Evolutionary conservation across 2,329 filamentous ascomycete genomes (phyloP), one percentile per base, ranked within the genome.

Genomic region (Periconia sp.): DNA sequence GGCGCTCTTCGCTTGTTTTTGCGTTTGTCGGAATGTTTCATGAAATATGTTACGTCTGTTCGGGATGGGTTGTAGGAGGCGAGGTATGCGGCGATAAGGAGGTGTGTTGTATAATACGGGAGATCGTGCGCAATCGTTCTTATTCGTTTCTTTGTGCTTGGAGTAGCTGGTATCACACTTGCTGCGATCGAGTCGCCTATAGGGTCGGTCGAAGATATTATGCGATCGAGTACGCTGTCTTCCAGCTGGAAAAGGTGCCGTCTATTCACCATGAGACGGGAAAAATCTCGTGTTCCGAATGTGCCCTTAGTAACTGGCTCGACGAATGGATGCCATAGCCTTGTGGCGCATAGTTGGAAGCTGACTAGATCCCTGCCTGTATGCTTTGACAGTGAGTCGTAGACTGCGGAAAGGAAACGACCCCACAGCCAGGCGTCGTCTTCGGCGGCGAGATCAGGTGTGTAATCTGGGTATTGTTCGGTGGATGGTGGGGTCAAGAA

Each of bases 311-410:
- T 71, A 17, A 97, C 81, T 0, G 92, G 92, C 5, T 83, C 80
- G 1, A 89, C 85, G 69, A 99, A 97, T 4, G 85, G 81, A 9
- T 86, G 85, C 94, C 94, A 99, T 15, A 97, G 79, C 30, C 85
- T 82, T 35, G 82, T 71, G 61, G 88, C 91, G 36, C 87, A 82
- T 24, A 82, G 80, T 3, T 77, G 78, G 55, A 96, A 91, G 9
- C 82, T 81, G 1, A 87, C 79, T 11, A 97, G 78, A 25, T 92
- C 91, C 36, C 91, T 84, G 1, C 87, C 87, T 3, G 90, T 90
- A 33, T 89, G 84, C 51, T 87, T 89, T 35, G 87, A 84, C 10
- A 97, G 78, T 1, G 92, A 85, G 65, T 99, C 94, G 78, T 95
- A 94, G 11, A 96, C 84, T 4, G 89, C 89, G 35, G 83, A 83